phyloP scores from a whole-genome alignment of 176 grass and related monocot species.

The Oryza brachyantha region DNA sequence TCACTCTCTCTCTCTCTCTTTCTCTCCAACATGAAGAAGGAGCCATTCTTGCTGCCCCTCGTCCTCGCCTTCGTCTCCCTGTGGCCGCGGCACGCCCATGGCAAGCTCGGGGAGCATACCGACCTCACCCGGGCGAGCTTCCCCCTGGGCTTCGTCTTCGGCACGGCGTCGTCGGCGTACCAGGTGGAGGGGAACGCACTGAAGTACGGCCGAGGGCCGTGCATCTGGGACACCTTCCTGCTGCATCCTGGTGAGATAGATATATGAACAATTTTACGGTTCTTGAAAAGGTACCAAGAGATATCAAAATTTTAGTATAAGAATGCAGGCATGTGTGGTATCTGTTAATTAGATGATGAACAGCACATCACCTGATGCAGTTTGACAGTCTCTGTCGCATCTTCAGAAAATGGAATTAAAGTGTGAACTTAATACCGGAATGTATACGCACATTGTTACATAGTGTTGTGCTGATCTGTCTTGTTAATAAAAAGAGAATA shows the following conservation, averaged over 20 bases:
- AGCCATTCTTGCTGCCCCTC: constrained; percentile 3
- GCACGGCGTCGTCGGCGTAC: constrained; percentile 60
- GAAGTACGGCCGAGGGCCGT: constrained; percentile 31
- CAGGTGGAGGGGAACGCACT: constrained; percentile 51
- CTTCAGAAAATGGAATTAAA: background rate
- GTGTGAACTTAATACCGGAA: too few relatives aligned
- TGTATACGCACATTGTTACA: too few relatives aligned
- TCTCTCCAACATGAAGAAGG: constrained; percentile 10
- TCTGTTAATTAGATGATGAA: too few relatives aligned
- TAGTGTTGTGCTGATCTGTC: background rate
- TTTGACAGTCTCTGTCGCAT: background rate
- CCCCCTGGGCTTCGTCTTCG: constrained; percentile 50
- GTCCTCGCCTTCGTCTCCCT: constrained; percentile 8
- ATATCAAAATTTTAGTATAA: too few relatives aligned
- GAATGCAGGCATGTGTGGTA: too few relatives aligned
- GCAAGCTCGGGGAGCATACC: background rate
- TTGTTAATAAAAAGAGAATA: background rate
- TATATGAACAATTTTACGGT: too few relatives aligned
- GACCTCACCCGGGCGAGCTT: constrained; percentile 36
- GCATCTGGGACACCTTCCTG: constrained; percentile 75
- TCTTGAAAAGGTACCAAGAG: too few relatives aligned
- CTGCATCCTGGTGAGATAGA: constrained; percentile 44
- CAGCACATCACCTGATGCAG: too few relatives aligned
- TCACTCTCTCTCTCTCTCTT: background rate
- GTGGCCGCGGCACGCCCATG: background rate